A percentile compares a stretch with the other conserved stretches of the same genome.
Conservation (phyloP, 164 flowering plant genomes). For the Houttuynia cordata region DNA sequence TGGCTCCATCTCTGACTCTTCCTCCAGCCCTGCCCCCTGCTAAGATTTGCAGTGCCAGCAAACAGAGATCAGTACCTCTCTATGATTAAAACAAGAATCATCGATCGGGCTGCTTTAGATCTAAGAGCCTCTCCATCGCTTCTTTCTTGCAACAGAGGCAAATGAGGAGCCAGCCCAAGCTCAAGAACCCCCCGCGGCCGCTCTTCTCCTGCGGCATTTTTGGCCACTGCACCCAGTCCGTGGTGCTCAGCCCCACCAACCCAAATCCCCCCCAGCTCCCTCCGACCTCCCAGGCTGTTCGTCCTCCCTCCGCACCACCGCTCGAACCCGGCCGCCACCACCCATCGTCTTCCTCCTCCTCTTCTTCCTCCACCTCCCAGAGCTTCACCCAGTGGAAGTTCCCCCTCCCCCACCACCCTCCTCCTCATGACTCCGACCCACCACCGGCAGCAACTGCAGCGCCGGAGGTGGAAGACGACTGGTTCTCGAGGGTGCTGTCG, state of each 20-base stretch:
- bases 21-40: too few species aligned
- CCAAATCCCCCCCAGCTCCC: constrained; percentile 17
- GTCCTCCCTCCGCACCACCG: constrained; percentile 23
- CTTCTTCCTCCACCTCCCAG: constrained; percentile 74
- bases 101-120: too few species aligned
- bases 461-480: neutral
- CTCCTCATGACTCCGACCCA: constrained; percentile 12
- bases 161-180: constrained; percentile 51
- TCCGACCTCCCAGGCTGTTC: constrained; percentile 9
- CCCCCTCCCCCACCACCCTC: constrained; percentile 19
- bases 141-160: constrained; percentile 31
- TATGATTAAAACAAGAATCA: too few species aligned
- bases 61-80: too few species aligned
- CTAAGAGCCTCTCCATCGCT: too few species aligned
- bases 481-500: constrained; percentile 12
- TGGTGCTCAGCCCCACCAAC: constrained; percentile 56
- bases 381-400: constrained; percentile 92
- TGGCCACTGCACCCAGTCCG: constrained; percentile 64
- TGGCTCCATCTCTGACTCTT: too few species aligned
- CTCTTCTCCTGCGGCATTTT: constrained; percentile 78
- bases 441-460: too few species aligned
- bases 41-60: too few species aligned
- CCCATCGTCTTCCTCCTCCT: constrained; percentile 13
- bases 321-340: constrained; percentile 10
- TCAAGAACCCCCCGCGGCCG: constrained; percentile 49